Evolutionary conservation across 495 filamentous ascomycete genomes (phyloP).

Genomic region (Penicillium paxilli): DNA sequence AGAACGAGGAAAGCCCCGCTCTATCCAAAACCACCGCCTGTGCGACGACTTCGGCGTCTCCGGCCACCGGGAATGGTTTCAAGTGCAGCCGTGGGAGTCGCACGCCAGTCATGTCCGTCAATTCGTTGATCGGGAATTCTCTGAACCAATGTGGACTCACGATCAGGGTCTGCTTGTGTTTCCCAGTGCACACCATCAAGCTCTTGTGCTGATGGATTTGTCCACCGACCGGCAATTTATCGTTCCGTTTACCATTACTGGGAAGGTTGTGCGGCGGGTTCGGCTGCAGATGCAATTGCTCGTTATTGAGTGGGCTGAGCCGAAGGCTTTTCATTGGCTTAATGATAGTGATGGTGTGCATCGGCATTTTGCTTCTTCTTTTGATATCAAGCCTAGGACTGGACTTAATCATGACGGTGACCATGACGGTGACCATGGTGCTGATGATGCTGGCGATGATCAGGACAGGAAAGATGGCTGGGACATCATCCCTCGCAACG

Average conservation of each 20-base stretch:
- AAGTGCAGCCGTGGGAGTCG: slow-evolving; percentile 57
- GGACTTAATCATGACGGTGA: no score
- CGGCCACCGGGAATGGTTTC: slow-evolving; percentile 43
- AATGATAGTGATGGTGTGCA: slow-evolving; percentile 59
- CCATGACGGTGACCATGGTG: no score
- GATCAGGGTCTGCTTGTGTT: slow-evolving; percentile 62
- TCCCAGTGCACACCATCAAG: slow-evolving; percentile 39
- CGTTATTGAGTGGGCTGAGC: slow-evolving; percentile 67
- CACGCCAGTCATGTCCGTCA: slow-evolving; percentile 45
- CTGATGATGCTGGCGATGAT: no score
- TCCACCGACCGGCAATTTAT: slow-evolving; percentile 39
- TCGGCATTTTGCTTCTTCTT: slow-evolving; percentile 66
- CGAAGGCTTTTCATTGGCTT: slow-evolving; percentile 55
- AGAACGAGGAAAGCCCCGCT: slow-evolving; percentile 45
- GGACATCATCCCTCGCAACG: slow-evolving; percentile 56
- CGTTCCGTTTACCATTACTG: slow-evolving; percentile 56
- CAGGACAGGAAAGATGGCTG: slow-evolving; percentile 38
- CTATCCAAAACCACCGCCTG: slow-evolving; percentile 46
- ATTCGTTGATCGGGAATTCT: slow-evolving; percentile 49
- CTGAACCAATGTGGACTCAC: slow-evolving; percentile 60
- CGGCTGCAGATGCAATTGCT: slow-evolving; percentile 57
- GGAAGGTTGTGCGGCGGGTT: slow-evolving; percentile 58
- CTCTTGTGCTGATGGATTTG: slow-evolving; percentile 57
- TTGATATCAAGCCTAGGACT: slow-evolving; percentile 42
- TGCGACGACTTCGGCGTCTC: slow-evolving; percentile 36